Base-by-base conservation (phyloP, 139 green algal genomes). In the Tetradesmus obliquus region DNA sequence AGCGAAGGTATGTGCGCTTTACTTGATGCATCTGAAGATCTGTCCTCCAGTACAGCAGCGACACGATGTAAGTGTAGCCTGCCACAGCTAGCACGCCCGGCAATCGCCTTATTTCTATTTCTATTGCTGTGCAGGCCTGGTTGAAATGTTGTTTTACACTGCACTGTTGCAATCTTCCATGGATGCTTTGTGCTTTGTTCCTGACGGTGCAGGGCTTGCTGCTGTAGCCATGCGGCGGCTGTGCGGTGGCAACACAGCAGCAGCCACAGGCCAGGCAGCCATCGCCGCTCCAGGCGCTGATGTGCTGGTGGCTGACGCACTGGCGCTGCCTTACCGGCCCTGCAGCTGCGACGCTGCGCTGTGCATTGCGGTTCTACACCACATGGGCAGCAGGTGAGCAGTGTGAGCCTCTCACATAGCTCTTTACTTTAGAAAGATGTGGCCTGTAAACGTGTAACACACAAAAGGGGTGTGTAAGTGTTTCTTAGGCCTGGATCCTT, bases 341-440 rank as follows among this genome's bases (percentile, higher is more conserved):
- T 89, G 79, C 87, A 93, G 85, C 92, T 97, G 94, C 54, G 98
- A 99, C 87, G 98, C 92, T 54, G 98, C 95, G 45, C 95, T 99
- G 32, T 99, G 97, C 92, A 99, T 99, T 66, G 98, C 98, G 0
- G 98, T 99, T 80, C 93, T 99, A 93, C 98, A 99, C 90, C 98
- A 99, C 94, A 95, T 99, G 5, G 96, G 94, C 93, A 98, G 93
- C 60, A 82, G 53, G n/a, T 80, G 76, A 13, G 93, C 60, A 71
- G 8, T n/a, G n/a, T n/a, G n/a, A n/a, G n/a, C n/a, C n/a, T n/a
- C n/a, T n/a, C n/a, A n/a, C n/a, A n/a, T n/a, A n/a, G n/a, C n/a
- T n/a, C n/a, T n/a, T n/a, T n/a, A 62, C 57, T 62, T 62, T 62
- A 12, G 5, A 62, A 12, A 62, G 57, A 7, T 62, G 57, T 62